phyloP scores from a whole-genome alignment of 371 early-diverging fungal species.

The Funneliformis caledonium region DNA sequence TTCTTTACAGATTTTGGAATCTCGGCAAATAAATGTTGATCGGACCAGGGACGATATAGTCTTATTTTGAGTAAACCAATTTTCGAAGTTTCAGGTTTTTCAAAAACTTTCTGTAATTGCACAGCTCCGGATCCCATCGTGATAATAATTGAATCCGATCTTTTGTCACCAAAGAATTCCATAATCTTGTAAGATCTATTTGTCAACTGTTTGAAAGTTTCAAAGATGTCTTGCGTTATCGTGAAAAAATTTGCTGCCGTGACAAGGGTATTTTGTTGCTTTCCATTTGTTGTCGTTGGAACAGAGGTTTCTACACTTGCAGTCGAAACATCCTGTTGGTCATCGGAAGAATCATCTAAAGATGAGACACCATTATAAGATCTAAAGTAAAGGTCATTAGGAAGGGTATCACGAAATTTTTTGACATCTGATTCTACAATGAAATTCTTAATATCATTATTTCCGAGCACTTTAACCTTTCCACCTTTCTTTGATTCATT shows the following conservation, averaged over 20 bases:
- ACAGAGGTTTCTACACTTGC: not conserved
- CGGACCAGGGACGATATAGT: conserved; percentile 86
- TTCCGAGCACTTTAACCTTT: not conserved
- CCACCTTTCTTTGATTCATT: conserved; percentile 46
- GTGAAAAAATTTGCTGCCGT: not conserved
- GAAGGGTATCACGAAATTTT: not conserved
- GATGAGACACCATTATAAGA: not conserved
- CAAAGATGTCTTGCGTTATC: conserved; percentile 56
- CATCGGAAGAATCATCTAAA: not conserved
- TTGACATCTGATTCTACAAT: conserved; percentile 14
- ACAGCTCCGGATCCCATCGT: conserved; percentile 65
- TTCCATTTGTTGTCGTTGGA: too few relatives aligned
- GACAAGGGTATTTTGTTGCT: not conserved
- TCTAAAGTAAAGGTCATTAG: conserved; percentile 1
- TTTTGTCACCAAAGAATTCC: conserved; percentile 74
- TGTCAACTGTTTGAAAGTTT: conserved; percentile 52
- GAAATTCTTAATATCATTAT: conserved; percentile 18
- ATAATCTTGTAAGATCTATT: conserved; percentile 70
- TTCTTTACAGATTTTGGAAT: conserved; percentile 66
- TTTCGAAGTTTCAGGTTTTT: conserved; percentile 38
- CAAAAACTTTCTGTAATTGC: conserved; percentile 44
- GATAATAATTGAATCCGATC: conserved; percentile 79
- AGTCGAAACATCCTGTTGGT: not conserved
- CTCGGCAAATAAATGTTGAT: conserved; percentile 63
- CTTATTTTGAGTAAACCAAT: conserved; percentile 78